These are phyloP conservation scores for Uromyces viciae-fabae DNA, from an alignment of 1,284 basidiomycete genomes.

Conservation along the genomic window DNA sequence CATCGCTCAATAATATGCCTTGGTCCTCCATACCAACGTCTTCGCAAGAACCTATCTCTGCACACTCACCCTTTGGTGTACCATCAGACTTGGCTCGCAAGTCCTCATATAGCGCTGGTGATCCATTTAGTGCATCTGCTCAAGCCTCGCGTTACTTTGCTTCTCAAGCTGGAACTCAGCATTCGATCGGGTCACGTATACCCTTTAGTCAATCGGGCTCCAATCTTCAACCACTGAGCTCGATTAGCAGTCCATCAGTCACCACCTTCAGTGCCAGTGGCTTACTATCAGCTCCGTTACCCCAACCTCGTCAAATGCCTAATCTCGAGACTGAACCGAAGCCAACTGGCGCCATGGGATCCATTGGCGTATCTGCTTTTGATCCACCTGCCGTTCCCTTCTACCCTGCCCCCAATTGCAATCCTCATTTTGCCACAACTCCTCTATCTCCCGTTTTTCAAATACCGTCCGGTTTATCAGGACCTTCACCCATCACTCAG, in stretches of 20 bases:
- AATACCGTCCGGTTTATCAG: conserved; percentile 31
- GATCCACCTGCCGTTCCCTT: conserved; percentile 22
- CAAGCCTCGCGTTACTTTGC: conserved; percentile 41
- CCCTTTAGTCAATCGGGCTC: conserved; percentile 36
- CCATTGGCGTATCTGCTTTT: background rate
- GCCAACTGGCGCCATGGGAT: background rate
- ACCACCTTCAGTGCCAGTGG: conserved; percentile 42
- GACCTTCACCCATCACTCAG: conserved; percentile 47
- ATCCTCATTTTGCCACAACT: background rate
- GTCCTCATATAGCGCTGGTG: conserved; percentile 42
- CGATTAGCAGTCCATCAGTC: conserved; percentile 30
- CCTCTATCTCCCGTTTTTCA: conserved; percentile 17
- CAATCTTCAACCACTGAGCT: conserved; percentile 18
- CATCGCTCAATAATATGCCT: conserved; percentile 18
- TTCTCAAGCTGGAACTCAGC: conserved; percentile 4
- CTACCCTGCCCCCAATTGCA: background rate
- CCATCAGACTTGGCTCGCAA: conserved; percentile 6
- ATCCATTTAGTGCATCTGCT: conserved; percentile 44
- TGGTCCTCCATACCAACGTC: conserved; percentile 2
- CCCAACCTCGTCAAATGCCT: conserved; percentile 12
- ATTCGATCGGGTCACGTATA: conserved; percentile 20
- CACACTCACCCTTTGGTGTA: background rate
- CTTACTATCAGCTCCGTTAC: conserved; percentile 23
- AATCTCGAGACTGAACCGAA: background rate
- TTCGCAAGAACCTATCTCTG: background rate